Base-by-base conservation (phyloP, 2,329 filamentous ascomycete genomes). In the Talaromyces amestolkiae region DNA sequence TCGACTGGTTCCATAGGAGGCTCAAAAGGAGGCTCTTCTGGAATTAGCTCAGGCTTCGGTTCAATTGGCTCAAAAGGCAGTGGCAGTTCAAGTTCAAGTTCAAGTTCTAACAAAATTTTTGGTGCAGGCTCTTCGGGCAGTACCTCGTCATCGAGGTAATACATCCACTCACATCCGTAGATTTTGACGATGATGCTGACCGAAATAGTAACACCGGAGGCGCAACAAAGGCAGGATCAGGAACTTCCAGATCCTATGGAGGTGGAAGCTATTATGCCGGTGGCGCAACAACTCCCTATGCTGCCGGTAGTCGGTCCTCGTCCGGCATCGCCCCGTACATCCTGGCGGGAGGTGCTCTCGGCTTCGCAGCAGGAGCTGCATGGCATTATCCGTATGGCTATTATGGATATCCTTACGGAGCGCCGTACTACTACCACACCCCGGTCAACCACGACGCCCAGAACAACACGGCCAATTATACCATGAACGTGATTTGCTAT, bases 301-400 rank as follows among this genome's bases (percentile, higher is more conserved):
- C 73, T 3, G 72, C 85, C 6, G 83, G 83, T 11, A 60, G 65
- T 0, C 71, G 72, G 6, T 83, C 83, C 6, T 78, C 81, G 0
- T 74, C 76, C n/a, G 84, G 85, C 9, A 74, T 88, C 37, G 63
- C 77, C 1, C 83, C 84, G 1, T 79, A 79, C 67, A 71, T 86
- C 13, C 74, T 86, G 4, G 75, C 79, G 5, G 79, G 79, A n/a
- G 79, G 75, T 9, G 71, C 84, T 66, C 71, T 76, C 1, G 75
- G 85, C 65, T 80, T 86, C 73, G 53, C n/a, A 13, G 53, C 41
- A n/a, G 83, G 83, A 0, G 85, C 83, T 1, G 64, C 85, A 15
- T 88, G 85, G 82, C 77, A 86, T 0, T 85, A 82, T 70, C 81
- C 81, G 49, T 45, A 13, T 37, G 83, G 79, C 3, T 88, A 86